Evolutionary conservation across 192 early-diverging fungal species (phyloP).

Genomic region (Podila horticola): DNA sequence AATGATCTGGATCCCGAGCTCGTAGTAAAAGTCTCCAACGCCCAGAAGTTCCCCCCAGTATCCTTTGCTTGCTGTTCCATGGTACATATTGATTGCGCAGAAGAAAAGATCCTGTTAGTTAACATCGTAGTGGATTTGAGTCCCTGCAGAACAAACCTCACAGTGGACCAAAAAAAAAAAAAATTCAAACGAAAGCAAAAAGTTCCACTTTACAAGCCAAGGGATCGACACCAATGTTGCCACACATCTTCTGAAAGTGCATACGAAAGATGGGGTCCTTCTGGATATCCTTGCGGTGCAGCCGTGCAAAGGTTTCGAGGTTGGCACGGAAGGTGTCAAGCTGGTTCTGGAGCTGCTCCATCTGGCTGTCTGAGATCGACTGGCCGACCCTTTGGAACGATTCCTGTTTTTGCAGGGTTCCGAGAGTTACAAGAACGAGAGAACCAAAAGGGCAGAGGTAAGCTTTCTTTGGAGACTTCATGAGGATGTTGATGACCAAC

Average conservation of each 20-base stretch:
- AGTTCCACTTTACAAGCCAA: conserved; percentile 75
- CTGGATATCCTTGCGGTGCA: conserved; percentile 89
- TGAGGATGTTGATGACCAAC: background rate
- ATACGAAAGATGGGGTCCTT: conserved; percentile 86
- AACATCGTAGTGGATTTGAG: background rate
- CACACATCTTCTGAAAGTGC: conserved; percentile 95
- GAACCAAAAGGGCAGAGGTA: background rate
- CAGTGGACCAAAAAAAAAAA: background rate
- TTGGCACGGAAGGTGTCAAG: conserved; percentile 81
- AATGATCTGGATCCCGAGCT: conserved; percentile 92
- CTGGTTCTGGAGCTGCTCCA: conserved; percentile 66
- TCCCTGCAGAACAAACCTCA: background rate
- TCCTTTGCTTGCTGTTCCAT: conserved; percentile 83
- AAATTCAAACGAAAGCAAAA: too few relatives aligned
- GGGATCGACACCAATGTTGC: conserved; percentile 94
- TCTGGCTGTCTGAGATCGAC: conserved; percentile 35
- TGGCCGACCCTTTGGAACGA: conserved; percentile 39
- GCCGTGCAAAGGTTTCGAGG: conserved; percentile 86
- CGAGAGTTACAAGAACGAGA: background rate
- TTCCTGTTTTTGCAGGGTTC: conserved; percentile 17
- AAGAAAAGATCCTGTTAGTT: conserved; percentile 1
- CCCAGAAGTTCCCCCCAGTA: conserved; percentile 96
- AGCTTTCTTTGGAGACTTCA: too few relatives aligned
- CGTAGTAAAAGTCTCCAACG: conserved; percentile 97
- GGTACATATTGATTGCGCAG: background rate